Evolutionary conservation across 805 yeast species (phyloP), one percentile per base, ranked within the genome.

Genomic region (Groenewaldozyma tartarivorans): DNA sequence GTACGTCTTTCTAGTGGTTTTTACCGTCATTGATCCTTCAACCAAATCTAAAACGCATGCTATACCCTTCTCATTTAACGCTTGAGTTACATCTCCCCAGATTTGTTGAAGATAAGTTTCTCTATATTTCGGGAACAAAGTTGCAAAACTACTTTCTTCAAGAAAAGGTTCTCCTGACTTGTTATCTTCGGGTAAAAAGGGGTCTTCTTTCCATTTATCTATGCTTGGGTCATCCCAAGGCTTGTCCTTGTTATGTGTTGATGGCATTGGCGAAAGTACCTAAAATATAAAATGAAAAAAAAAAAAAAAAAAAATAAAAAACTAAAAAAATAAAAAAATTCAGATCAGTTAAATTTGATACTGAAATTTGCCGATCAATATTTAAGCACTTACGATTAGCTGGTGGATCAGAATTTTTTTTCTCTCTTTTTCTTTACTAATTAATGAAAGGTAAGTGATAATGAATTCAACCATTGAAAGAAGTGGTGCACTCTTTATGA

Each of bases 201-300:
- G 94, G 27, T 85, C 95, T 27, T 77, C 68, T 52, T 73, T 69
- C 98, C 98, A 90, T 60, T 90, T 88, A 60, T 88, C 95, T 43
- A 88, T 79, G 52, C 87, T 96, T 17, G 82, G 85, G 7, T 95
- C 88, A 58, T 88, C 97, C 97, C 97, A 88, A 40, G 97, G 97
- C 63, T 90, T 90, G 54, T 92, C 97, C 56, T 78, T 80, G 62
- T 92, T 85, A 62, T 90, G 88, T 36, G 94, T 85, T 1, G 96
- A 85, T 19, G 81, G 86, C 98, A 90, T 90, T 34, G 48, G 54
- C 33, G 16, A 35, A n/a, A 31, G 9, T 16, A 16, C n/a, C n/a
- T n/a, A n/a, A n/a, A n/a, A n/a, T n/a, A 16, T 38, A 45, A 35
- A 24, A 22, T 24, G 29, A 24, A 13, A n/a, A 21, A 19, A 30